Evolutionary conservation across 345 rosid species (phyloP).

Genomic region (Noccaea bulbosa): DNA sequence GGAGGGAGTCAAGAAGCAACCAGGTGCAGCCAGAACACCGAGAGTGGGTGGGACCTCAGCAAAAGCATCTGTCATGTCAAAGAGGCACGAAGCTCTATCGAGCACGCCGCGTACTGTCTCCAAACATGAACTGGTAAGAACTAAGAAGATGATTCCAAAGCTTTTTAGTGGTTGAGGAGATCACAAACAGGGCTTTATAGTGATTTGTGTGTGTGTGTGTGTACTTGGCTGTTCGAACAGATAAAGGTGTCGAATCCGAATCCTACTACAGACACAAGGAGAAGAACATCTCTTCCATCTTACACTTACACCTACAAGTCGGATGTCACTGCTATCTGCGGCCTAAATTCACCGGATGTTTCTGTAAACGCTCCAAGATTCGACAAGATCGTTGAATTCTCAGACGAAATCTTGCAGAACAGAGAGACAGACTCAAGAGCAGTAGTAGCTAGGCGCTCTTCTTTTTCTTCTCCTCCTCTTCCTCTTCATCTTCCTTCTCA

Average conservation of each 20-base stretch:
- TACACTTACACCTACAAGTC: conserved; percentile 41
- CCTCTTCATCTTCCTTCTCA: conserved; percentile 45
- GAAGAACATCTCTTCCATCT: conserved; percentile 81
- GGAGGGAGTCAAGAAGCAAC: conserved; percentile 38
- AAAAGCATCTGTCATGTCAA: conserved; percentile 48
- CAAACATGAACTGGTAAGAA: conserved; percentile 46
- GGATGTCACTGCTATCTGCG: conserved; percentile 40
- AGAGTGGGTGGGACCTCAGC: conserved; percentile 44
- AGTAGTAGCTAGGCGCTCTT: conserved; percentile 55
- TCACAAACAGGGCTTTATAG: not conserved
- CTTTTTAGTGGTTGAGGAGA: conserved; percentile 9
- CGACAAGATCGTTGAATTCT: conserved; percentile 88
- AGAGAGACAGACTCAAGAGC: conserved; percentile 46
- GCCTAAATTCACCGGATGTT: conserved; percentile 66
- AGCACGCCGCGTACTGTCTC: conserved; percentile 47
- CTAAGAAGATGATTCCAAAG: conserved; percentile 18
- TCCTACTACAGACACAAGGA: conserved; percentile 50
- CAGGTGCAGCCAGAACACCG: conserved; percentile 50
- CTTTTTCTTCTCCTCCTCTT: conserved; percentile 13
- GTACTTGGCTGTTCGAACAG: conserved; percentile 44
- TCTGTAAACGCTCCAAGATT: conserved; percentile 90
- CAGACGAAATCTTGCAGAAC: conserved; percentile 55
- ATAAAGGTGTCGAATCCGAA: conserved; percentile 47
- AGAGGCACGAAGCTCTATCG: conserved; percentile 50
- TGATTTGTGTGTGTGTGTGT: conserved; percentile 15